Evolutionary conservation across 176 grass and related monocot species (phyloP), one percentile per base, ranked within the genome.

Genomic region (Tuctoria greenei): DNA sequence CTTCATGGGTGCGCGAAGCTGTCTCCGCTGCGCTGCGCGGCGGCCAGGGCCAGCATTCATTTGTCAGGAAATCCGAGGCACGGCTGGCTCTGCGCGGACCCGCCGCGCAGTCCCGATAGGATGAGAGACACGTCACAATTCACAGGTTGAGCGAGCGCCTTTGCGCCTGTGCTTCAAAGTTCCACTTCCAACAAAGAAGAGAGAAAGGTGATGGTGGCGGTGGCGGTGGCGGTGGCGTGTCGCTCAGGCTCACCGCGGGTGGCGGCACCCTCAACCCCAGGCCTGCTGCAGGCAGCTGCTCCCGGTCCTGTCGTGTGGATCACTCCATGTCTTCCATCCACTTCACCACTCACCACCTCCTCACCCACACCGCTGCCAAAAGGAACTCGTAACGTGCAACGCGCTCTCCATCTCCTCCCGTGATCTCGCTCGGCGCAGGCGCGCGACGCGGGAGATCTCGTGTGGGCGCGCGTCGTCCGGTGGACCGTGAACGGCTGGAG

Each of bases 301-400:
- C 25, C 51, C 43, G 47, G 50, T 34, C 79, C 63, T 79, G 85
- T 78, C 85, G 74, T 83, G 74, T 73, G 61, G 10, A 73, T 79
- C 74, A 50, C 85, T 55, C 79, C 85, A 62, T n/a, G n/a, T 86
- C 85, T 87, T 68, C 85, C 67, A 35, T 78, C 67, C 79, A 50
- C 73, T 24, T 85, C 82, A 2, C 62, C 45, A 3, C 2, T 31
- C 31, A 7, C 49, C 46, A 16, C 46, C 14, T 15, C 45, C 63
- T 64, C 15, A 17, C 50, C 50, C 50, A 52, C 17, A 52, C 17
- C 14, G 13, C 2, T 0, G 7, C 9, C 4, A 10, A 56, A 24
- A 21, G 23, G 21, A 54, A 2, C 51, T 54, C 51, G 51, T 54
- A 54, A 20, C 51, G 51, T 11, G 42, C 45, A 17, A 16, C 45